phyloP scores from a whole-genome alignment of 2,329 filamentous ascomycete species.

The Tolypocladium album region DNA sequence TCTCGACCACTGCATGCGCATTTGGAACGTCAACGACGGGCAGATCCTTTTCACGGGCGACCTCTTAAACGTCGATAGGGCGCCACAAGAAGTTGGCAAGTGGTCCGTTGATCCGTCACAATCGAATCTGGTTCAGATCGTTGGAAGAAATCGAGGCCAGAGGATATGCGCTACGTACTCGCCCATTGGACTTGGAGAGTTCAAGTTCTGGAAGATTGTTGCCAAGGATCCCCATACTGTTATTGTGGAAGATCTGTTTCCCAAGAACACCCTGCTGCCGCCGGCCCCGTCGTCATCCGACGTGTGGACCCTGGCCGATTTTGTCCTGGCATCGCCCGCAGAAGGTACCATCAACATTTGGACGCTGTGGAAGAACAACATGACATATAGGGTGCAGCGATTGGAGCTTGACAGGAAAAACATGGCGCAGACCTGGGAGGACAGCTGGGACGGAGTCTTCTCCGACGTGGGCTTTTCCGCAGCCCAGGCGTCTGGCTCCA shows the following conservation, averaged over 20 bases:
- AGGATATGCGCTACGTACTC: constrained; percentile 70
- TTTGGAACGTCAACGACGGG: constrained; percentile 81
- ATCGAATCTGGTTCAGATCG: constrained; percentile 62
- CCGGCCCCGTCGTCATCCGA: constrained; percentile 59
- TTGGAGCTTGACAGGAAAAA: constrained; percentile 62
- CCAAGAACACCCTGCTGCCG: constrained; percentile 49
- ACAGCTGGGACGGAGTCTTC: constrained; percentile 60
- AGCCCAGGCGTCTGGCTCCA: constrained; percentile 46
- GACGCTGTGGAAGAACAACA: constrained; percentile 79
- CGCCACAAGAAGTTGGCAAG: constrained; percentile 58
- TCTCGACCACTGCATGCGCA: constrained; percentile 76
- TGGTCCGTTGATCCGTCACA: constrained; percentile 74
- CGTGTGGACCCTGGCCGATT: constrained; percentile 73
- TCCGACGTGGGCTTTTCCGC: constrained; percentile 45
- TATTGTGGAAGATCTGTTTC: constrained; percentile 61
- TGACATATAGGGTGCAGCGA: constrained; percentile 63
- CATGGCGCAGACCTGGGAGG: constrained; percentile 49
- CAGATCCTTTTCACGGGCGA: constrained; percentile 69
- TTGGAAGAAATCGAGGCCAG: constrained; percentile 44
- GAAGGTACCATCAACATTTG: constrained; percentile 54
- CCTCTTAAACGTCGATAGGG: constrained; percentile 56
- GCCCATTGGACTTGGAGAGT: constrained; percentile 75
- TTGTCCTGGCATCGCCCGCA: constrained; percentile 47
- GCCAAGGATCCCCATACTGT: constrained; percentile 54
- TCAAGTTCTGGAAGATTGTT: constrained; percentile 82